phyloP scores from a whole-genome alignment of 75 land plant genomes.

The Sequoiadendron giganteum region DNA sequence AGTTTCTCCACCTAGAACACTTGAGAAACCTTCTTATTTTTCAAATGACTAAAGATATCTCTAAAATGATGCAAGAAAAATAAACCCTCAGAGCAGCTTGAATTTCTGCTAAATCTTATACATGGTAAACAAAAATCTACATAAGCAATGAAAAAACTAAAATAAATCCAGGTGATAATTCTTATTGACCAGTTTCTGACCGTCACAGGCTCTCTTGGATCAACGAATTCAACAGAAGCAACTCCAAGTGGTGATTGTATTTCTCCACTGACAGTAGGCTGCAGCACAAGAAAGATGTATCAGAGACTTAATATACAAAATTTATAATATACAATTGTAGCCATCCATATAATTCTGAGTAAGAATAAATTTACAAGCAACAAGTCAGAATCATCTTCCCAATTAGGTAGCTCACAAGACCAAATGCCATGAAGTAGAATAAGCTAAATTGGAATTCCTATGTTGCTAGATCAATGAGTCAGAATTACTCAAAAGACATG shows the following conservation, averaged over 20 bases:
- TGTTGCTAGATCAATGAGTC: neutral
- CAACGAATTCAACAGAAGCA: slow-evolving; percentile 91
- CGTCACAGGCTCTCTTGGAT: slow-evolving; percentile 94
- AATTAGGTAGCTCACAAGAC: neutral
- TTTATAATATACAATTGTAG: neutral
- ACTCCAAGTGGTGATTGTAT: slow-evolving; percentile 90
- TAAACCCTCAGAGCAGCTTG: neutral
- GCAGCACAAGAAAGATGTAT: slow-evolving; percentile 9
- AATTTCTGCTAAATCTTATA: neutral
- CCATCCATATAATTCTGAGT: neutral
- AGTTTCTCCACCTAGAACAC: neutral
- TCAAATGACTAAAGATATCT: neutral
- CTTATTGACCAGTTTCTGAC: slow-evolving; percentile 40
- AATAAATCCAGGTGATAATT: slow-evolving; percentile 2
- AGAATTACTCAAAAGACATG: slow-evolving; percentile 3
- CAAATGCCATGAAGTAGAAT: neutral
- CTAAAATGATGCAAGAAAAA: neutral
- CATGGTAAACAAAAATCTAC: neutral
- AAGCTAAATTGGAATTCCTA: neutral
- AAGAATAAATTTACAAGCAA: neutral
- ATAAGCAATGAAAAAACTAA: neutral
- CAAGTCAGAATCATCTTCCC: neutral
- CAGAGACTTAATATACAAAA: neutral
- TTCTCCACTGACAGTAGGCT: slow-evolving; percentile 83
- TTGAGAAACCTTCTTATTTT: neutral